phyloP scores from a whole-genome alignment of 805 yeast genomes.

The Candida patagonica region DNA sequence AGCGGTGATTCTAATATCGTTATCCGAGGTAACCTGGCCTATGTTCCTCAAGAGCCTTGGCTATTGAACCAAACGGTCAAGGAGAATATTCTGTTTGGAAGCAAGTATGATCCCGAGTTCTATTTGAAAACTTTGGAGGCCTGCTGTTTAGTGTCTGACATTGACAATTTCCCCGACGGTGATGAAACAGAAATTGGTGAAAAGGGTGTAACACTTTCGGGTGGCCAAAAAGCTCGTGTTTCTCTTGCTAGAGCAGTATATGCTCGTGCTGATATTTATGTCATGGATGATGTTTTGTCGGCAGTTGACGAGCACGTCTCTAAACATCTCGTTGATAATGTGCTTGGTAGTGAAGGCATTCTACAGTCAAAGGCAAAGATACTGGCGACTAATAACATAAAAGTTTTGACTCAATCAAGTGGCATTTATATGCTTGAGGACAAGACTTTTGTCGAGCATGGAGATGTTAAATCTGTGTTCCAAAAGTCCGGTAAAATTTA shows the following conservation, averaged over 20 bases:
- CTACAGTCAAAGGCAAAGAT: constrained; percentile 58
- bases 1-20: constrained; percentile 54
- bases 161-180: constrained; percentile 77
- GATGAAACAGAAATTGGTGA: constrained; percentile 94
- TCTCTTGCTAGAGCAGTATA: constrained; percentile 92
- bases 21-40: constrained; percentile 67
- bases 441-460: constrained; percentile 37
- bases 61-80: constrained; percentile 81
- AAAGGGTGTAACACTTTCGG: constrained; percentile 91
- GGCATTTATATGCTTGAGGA: constrained; percentile 54
- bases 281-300: constrained; percentile 84
- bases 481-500: constrained; percentile 12
- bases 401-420: constrained; percentile 61
- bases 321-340: constrained; percentile 65
- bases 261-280: constrained; percentile 69
- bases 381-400: constrained; percentile 71
- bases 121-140: constrained; percentile 70
- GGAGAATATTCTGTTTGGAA: constrained; percentile 87
- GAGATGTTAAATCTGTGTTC: constrained; percentile 46
- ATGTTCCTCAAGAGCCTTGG: constrained; percentile 87
- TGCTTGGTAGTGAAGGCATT: constrained; percentile 62
- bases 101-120: constrained; percentile 67
- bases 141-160: constrained; percentile 76
- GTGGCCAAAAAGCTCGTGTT: constrained; percentile 96
- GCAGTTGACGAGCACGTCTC: constrained; percentile 98